Evolutionary conservation across 257 asterid genomes (phyloP), one percentile per base, ranked within the genome.

Genomic region (Solanum etuberosum): DNA sequence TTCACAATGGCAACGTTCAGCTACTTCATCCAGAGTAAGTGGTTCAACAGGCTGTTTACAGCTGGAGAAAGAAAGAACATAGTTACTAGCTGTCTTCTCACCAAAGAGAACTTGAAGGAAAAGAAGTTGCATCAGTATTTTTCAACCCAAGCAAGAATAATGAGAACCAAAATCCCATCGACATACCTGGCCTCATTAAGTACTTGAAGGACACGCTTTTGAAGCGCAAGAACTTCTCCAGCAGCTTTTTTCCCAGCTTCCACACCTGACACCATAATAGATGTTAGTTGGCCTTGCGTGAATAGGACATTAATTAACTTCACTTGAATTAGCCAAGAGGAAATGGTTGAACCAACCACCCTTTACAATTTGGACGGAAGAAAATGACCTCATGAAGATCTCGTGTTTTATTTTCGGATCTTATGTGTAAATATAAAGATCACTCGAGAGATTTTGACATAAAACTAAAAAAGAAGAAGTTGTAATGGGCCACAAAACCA

Each of bases 231-330:
- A 90, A 97, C 92, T 92, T 97, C 99, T 88, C 98, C 99, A 8
- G 99, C 99, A 16, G 99, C 99, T 87, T 94, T 96, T 92, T 97
- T 97, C 43, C 99, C 99, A 84, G 99, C 99, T 92, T 97, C 99
- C 90, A 97, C 99, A 78, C 99, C 99, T 97, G 93, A 40, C 23
- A 5, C n/a, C 57, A 73, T 25, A 84, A 74, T 86, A 35, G 8
- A 74, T 70, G 21, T 86, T 86, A 57, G 42, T 25, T 29, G 38
- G 38, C 40, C 32, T 73, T 37, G 83, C 14, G n/a, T 54, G 37
- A 40, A 73, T 9, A 46, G 3, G 63, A 40, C 67, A 29, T 81
- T 37, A 14, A 29, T 81, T 85, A 70, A 70, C 86, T 86, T 80
- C 88, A 85, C 71, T 25, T 54, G 20, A 83, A 85, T 35, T 35